Evolutionary conservation across 257 asterid species (phyloP).

Genomic region (Solanum neorickii): DNA sequence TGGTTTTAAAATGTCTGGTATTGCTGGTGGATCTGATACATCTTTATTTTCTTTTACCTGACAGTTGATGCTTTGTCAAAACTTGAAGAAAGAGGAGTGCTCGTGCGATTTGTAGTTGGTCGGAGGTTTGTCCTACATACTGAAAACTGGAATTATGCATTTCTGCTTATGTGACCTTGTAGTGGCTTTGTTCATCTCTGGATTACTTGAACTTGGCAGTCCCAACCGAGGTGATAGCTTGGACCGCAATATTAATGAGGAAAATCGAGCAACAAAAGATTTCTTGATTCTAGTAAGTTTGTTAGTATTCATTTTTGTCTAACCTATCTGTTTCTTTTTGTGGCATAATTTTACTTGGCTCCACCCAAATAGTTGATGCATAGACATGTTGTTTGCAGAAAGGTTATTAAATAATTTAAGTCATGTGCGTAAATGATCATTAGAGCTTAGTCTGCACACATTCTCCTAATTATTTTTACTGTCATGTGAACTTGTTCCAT

Average conservation of each 20-base stretch:
- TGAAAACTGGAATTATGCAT: not conserved
- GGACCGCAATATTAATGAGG: slow-evolving; percentile 81
- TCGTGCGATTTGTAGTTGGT: slow-evolving; percentile 71
- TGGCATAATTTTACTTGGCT: not conserved
- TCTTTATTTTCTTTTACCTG: slow-evolving; percentile 3
- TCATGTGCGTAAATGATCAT: not conserved
- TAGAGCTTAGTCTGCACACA: not conserved
- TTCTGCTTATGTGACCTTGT: not conserved
- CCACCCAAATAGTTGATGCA: not conserved
- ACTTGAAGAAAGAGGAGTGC: slow-evolving; percentile 74
- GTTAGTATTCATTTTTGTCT: not conserved
- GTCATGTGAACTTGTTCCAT: not conserved
- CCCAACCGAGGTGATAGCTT: slow-evolving; percentile 91
- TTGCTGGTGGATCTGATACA: not conserved
- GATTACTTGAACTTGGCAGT: slow-evolving; percentile 37
- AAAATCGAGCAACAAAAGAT: slow-evolving; percentile 50
- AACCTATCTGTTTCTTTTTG: not conserved
- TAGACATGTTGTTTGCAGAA: not conserved
- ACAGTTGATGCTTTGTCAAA: slow-evolving; percentile 58
- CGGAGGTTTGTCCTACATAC: slow-evolving; percentile 45
- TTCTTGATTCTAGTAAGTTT: slow-evolving; percentile 77
- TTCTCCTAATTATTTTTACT: not conserved
- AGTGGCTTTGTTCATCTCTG: not conserved
- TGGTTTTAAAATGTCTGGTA: not conserved
- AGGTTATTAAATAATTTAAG: not conserved